phyloP scores from a whole-genome alignment of 345 rosid species.

The Excoecaria cochinchinensis region DNA sequence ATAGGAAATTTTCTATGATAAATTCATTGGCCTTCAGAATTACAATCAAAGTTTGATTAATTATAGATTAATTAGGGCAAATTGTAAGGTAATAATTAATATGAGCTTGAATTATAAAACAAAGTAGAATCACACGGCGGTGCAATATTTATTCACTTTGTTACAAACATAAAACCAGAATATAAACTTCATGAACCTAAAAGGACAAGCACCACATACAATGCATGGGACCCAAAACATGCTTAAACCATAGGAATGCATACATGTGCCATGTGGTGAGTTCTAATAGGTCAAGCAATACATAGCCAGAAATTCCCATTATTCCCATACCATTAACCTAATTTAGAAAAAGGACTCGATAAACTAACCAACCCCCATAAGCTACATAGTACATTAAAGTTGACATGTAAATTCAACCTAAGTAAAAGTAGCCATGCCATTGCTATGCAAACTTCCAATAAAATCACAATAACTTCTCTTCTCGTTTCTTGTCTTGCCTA shows the following conservation, averaged over 20 bases:
- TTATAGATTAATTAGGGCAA: too few species aligned
- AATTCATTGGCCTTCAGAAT: too few species aligned
- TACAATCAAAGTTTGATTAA: too few species aligned
- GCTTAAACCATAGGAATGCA: neutral
- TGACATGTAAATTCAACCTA: neutral
- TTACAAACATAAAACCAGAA: neutral
- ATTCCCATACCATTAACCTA: neutral
- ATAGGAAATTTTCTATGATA: too few species aligned
- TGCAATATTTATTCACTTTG: neutral
- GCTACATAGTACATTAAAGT: neutral
- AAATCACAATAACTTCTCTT: neutral
- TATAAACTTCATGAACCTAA: neutral
- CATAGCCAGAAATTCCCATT: neutral
- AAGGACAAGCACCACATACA: neutral
- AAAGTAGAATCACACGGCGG: neutral
- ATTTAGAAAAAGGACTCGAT: neutral
- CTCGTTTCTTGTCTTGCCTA: neutral
- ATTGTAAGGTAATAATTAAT: too few species aligned
- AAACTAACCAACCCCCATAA: neutral
- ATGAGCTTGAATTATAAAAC: neutral
- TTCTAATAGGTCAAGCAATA: neutral
- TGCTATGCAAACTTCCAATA: constrained; percentile 2
- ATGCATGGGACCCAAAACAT: neutral
- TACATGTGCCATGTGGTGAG: neutral
- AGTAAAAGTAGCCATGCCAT: neutral